These are phyloP conservation scores for Penicillium sp. DNA, from an alignment of 2,329 filamentous ascomycete genomes.

Conservation along the genomic window DNA sequence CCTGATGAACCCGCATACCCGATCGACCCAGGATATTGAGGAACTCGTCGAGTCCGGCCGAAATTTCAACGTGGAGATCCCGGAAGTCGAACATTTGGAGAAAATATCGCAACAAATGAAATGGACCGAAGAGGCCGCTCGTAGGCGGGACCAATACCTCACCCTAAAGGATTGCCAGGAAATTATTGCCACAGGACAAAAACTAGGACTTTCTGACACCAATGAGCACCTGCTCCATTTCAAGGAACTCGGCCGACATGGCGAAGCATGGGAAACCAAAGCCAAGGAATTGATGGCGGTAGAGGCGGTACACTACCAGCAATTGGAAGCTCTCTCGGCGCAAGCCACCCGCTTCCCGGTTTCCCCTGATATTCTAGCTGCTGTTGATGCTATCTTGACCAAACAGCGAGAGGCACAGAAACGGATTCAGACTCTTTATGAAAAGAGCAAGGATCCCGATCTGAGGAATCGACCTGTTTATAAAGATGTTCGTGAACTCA, in stretches of 20 bases:
- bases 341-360: slow-evolving; percentile 82
- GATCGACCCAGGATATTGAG: slow-evolving; percentile 74
- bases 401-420: slow-evolving; percentile 94
- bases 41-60: slow-evolving; percentile 88
- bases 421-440: slow-evolving; percentile 78
- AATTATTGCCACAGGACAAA: slow-evolving; percentile 73
- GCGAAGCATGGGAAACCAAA: slow-evolving; percentile 88
- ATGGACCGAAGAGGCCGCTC: slow-evolving; percentile 80
- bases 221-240: slow-evolving; percentile 79
- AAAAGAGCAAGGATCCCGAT: slow-evolving; percentile 73
- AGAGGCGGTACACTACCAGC: slow-evolving; percentile 88
- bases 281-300: slow-evolving; percentile 90
- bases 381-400: slow-evolving; percentile 87
- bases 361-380: slow-evolving; percentile 72
- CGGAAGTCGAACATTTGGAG: slow-evolving; percentile 80
- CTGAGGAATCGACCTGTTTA: slow-evolving; percentile 82
- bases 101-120: slow-evolving; percentile 79
- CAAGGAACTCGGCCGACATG: slow-evolving; percentile 72
- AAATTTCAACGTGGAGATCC: slow-evolving; percentile 86
- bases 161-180: slow-evolving; percentile 76
- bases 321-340: slow-evolving; percentile 84
- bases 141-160: slow-evolving; percentile 65
- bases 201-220: slow-evolving; percentile 74
- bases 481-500: slow-evolving; percentile 83
- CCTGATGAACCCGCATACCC: slow-evolving; percentile 64